phyloP scores from a whole-genome alignment of 768 basidiomycete species.

The Lentinula sp. region DNA sequence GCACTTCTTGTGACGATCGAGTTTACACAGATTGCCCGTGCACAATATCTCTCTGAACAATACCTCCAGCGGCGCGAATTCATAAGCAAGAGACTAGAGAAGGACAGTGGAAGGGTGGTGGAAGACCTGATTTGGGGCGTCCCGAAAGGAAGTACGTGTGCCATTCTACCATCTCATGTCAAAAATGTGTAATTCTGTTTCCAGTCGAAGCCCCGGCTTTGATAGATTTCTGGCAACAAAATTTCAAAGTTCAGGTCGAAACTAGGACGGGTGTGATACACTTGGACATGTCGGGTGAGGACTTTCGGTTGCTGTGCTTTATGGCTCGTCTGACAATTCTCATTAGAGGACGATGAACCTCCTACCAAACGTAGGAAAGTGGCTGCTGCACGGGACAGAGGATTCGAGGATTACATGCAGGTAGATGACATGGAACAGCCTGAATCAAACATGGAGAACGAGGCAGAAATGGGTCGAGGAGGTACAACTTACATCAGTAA shows the following conservation, averaged over 20 bases:
- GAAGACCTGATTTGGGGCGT: slow-evolving; percentile 64
- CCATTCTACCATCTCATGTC: background rate
- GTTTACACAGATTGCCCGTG: slow-evolving; percentile 45
- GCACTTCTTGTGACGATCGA: background rate
- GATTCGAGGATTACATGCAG: slow-evolving; percentile 8
- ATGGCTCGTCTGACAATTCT: background rate
- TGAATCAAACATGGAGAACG: background rate
- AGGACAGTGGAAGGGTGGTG: slow-evolving; percentile 44
- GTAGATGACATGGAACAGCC: background rate
- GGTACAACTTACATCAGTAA: background rate
- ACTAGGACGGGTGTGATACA: slow-evolving; percentile 43
- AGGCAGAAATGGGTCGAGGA: background rate
- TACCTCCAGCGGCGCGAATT: slow-evolving; percentile 43
- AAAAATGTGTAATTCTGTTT: background rate
- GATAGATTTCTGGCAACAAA: slow-evolving; percentile 69
- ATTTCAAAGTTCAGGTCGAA: slow-evolving; percentile 65
- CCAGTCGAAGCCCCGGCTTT: slow-evolving; percentile 64
- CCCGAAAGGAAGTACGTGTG: slow-evolving; percentile 53
- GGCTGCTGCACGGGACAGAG: background rate
- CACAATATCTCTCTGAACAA: slow-evolving; percentile 65
- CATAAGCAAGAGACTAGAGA: slow-evolving; percentile 48
- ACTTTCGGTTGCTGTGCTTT: background rate
- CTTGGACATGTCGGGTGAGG: slow-evolving; percentile 30
- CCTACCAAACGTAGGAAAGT: slow-evolving; percentile 39
- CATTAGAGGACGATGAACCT: slow-evolving; percentile 35